Conservation (phyloP, 495 filamentous ascomycete genomes). For the Pyrenula massariospora region DNA sequence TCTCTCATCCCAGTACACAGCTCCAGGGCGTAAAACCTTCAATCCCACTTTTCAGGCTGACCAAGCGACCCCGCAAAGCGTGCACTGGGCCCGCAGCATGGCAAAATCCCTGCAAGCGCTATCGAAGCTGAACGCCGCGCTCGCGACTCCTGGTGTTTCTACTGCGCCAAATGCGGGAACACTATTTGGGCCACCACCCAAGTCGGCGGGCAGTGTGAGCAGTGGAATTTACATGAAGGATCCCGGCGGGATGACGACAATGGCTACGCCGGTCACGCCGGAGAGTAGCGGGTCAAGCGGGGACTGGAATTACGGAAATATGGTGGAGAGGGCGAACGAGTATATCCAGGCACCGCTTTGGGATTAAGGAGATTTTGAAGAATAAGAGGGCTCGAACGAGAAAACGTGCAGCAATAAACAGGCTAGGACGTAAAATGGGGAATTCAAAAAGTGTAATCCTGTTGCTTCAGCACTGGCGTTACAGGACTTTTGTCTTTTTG, state of each 20-base stretch:
- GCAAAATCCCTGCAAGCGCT: constrained; percentile 34
- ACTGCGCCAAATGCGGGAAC: background rate
- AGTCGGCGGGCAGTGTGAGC: background rate
- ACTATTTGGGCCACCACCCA: background rate
- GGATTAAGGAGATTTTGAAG: too few relatives aligned
- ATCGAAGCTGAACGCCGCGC: constrained; percentile 30
- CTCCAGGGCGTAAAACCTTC: background rate
- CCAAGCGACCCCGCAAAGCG: background rate
- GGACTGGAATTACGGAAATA: constrained; percentile 33
- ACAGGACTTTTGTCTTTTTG: too few relatives aligned
- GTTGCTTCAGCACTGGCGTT: too few relatives aligned
- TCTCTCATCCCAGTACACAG: background rate
- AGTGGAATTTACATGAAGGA: background rate
- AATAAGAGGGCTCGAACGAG: too few relatives aligned
- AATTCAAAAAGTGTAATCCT: too few relatives aligned
- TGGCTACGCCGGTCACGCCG: constrained; percentile 32
- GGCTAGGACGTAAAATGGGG: too few relatives aligned
- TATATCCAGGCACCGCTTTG: constrained; percentile 37
- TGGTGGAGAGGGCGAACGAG: constrained; percentile 32
- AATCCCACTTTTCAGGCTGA: background rate
- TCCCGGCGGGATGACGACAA: constrained; percentile 24
- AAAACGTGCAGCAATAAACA: too few relatives aligned
- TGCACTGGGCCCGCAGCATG: constrained; percentile 29
- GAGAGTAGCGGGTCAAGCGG: constrained; percentile 28
- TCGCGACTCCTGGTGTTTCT: constrained; percentile 15